Evolutionary conservation across 805 yeast species (phyloP).

Genomic region (Starmerella potacharoeniae): DNA sequence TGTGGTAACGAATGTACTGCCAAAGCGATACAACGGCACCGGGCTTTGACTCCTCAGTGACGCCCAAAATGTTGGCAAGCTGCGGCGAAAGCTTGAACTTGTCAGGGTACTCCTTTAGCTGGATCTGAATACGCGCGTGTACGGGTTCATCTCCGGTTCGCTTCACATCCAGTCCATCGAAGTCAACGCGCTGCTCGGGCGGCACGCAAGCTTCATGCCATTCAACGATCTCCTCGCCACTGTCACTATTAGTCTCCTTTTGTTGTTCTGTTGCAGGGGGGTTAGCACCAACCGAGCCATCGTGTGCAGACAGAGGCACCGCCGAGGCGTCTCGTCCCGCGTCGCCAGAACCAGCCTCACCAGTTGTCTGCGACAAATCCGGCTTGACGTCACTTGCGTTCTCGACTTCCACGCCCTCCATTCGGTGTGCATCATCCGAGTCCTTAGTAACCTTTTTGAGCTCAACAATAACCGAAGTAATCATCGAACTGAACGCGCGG

Average conservation of each 20-base stretch:
- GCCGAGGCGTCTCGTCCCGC: neutral
- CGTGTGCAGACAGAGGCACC: neutral
- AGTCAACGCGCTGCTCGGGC: constrained; percentile 36
- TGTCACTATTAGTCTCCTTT: neutral
- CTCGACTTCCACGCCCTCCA: constrained; percentile 16
- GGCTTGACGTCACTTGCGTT: neutral
- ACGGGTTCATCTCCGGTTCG: constrained; percentile 62
- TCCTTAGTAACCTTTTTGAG: constrained; percentile 28
- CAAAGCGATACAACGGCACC: constrained; percentile 69
- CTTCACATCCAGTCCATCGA: constrained; percentile 83
- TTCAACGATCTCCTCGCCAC: constrained; percentile 45
- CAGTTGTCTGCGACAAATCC: neutral
- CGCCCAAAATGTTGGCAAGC: constrained; percentile 61
- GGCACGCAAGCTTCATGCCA: constrained; percentile 58
- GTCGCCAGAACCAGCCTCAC: neutral
- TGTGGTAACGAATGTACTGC: constrained; percentile 62
- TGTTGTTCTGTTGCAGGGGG: neutral
- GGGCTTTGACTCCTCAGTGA: constrained; percentile 70
- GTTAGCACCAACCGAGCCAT: neutral
- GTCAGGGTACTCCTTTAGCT: constrained; percentile 66
- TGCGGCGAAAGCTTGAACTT: constrained; percentile 53
- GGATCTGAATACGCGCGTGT: constrained; percentile 61
- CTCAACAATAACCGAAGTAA: constrained; percentile 78
- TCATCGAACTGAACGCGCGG: constrained; percentile 62
- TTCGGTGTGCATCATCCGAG: constrained; percentile 8